phyloP scores from a whole-genome alignment of 1,284 basidiomycete genomes.

The Ustilago nuda region DNA sequence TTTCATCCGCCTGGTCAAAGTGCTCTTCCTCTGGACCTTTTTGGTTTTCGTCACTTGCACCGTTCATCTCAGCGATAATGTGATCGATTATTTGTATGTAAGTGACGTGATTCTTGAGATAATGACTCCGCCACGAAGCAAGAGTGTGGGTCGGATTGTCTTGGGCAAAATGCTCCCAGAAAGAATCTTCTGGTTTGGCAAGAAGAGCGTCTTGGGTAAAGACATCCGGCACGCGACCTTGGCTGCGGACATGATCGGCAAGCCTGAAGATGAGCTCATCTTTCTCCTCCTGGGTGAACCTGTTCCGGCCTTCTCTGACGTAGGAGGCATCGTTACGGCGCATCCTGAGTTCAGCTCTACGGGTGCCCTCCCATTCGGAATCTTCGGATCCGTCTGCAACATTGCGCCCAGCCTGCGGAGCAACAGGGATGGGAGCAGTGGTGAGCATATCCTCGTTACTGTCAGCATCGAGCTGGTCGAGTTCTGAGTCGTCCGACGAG shows the following conservation, averaged over 20 bases:
- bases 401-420: not conserved
- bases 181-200: constrained; percentile 22
- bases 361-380: constrained; percentile 36
- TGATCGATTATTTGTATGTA: constrained; percentile 27
- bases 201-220: constrained; percentile 18
- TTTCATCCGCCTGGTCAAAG: not conserved
- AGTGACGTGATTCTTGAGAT: constrained; percentile 29
- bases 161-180: constrained; percentile 30
- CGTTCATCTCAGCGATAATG: constrained; percentile 5
- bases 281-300: constrained; percentile 27
- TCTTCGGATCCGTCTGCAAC: constrained; percentile 8
- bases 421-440: not conserved
- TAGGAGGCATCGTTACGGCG: not conserved
- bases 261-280: constrained; percentile 12
- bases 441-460: constrained; percentile 11
- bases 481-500: constrained; percentile 21
- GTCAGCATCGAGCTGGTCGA: constrained; percentile 20
- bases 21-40: constrained; percentile 3
- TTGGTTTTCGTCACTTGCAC: constrained; percentile 8
- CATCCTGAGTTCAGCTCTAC: constrained; percentile 16
- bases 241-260: constrained; percentile 6
- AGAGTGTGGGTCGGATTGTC: constrained; percentile 23
- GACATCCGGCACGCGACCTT: constrained; percentile 3
- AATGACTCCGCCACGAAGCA: constrained; percentile 41
- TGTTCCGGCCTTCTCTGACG: constrained; percentile 1